These are phyloP conservation scores for Desmodesmus armatus DNA, from an alignment of 139 green algal genomes.

Conservation along the genomic window DNA sequence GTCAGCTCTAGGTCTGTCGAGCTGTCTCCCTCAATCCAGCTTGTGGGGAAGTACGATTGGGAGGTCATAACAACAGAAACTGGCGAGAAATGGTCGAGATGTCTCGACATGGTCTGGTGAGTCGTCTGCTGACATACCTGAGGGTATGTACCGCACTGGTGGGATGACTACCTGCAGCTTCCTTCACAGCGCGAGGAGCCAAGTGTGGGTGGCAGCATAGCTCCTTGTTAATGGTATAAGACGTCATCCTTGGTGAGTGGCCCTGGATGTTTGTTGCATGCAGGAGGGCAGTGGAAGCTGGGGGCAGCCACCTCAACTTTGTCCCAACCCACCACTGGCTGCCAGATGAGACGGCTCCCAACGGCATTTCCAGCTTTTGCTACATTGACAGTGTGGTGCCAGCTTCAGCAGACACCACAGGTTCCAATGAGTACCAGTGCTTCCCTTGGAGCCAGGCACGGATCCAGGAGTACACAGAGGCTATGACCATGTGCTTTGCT, in stretches of 20 bases:
- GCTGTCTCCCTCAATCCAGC: constrained; percentile 28
- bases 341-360: neutral
- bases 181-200: too few species aligned
- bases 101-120: constrained; percentile 45
- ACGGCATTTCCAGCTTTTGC: constrained; percentile 21
- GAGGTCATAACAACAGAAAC: neutral
- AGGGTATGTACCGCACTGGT: too few species aligned
- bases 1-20: constrained; percentile 27
- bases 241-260: too few species aligned
- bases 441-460: neutral
- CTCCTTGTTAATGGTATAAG: too few species aligned
- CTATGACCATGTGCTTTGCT: constrained; percentile 50
- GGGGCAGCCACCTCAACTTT: constrained; percentile 37
- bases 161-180: too few species aligned
- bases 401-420: neutral
- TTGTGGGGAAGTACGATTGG: constrained; percentile 46
- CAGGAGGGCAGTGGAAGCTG: neutral
- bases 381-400: neutral
- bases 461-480: neutral
- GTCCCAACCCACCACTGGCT: constrained; percentile 49
- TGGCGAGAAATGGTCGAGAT: constrained; percentile 7
- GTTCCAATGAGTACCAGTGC: constrained; percentile 31
- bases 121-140: too few species aligned
- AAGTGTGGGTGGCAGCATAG: too few species aligned
- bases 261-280: too few species aligned